phyloP scores from a whole-genome alignment of 2,329 filamentous ascomycete genomes.

The Thielaviopsis populi region DNA sequence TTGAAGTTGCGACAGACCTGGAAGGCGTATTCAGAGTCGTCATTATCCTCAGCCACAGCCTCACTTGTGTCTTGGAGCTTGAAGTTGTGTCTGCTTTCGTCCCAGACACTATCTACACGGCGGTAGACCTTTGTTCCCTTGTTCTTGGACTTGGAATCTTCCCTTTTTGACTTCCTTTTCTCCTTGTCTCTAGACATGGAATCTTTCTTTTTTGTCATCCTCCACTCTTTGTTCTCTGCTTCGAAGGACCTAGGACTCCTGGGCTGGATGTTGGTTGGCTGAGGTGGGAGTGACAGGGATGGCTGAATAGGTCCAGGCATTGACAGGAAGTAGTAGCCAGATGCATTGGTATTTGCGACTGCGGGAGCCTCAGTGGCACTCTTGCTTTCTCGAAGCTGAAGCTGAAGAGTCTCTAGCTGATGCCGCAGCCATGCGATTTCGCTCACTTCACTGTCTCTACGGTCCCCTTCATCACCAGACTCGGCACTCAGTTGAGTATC shows the following conservation, averaged over 20 bases:
- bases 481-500: background rate
- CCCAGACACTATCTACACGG: constrained; percentile 41
- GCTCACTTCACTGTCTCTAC: no score
- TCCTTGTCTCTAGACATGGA: background rate
- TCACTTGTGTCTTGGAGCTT: constrained; percentile 41
- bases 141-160: background rate
- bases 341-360: no score
- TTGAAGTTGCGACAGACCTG: background rate
- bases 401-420: background rate
- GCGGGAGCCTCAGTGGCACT: no score
- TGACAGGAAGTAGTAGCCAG: no score
- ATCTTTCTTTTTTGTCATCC: background rate
- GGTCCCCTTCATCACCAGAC: background rate
- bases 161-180: background rate
- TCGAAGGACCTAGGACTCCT: no score
- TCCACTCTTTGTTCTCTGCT: background rate
- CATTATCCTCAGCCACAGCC: constrained; percentile 26
- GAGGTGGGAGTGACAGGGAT: no score
- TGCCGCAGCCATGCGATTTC: background rate
- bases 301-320: no score
- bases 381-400: no score
- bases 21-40: background rate
- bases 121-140: constrained; percentile 22
- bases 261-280: no score
- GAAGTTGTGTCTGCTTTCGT: constrained; percentile 34